phyloP scores from a whole-genome alignment of 2,329 filamentous ascomycete genomes.

The Aspergillus sp. region DNA sequence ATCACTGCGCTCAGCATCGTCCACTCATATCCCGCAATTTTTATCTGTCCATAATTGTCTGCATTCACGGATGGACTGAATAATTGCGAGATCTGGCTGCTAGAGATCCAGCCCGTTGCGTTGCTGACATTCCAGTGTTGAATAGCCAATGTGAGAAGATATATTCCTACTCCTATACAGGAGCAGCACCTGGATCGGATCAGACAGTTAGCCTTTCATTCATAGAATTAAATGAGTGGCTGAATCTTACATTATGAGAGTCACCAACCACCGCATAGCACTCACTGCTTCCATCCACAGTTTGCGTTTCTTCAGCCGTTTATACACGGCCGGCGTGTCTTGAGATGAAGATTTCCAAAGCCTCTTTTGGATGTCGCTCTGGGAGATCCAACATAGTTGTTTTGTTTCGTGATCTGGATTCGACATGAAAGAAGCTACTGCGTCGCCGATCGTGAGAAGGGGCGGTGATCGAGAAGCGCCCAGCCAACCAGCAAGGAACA shows the following conservation, averaged over 20 bases:
- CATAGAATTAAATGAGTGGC: too few relatives aligned
- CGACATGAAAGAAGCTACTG: conserved; percentile 17
- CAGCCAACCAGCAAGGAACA: conserved; percentile 1
- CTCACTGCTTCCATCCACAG: conserved; percentile 6
- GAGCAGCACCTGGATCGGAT: too few relatives aligned
- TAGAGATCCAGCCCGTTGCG: neutral
- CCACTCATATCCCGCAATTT: too few relatives aligned
- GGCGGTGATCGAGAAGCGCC: neutral
- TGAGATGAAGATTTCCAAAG: neutral
- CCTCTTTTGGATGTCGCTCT: neutral
- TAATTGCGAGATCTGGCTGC: too few relatives aligned
- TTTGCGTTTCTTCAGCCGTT: neutral
- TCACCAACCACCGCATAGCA: neutral
- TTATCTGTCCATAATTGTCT: too few relatives aligned
- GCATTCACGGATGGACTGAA: too few relatives aligned
- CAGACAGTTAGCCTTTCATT: too few relatives aligned
- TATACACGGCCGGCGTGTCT: neutral
- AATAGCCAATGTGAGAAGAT: too few relatives aligned
- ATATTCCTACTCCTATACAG: too few relatives aligned
- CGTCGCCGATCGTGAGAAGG: conserved; percentile 18
- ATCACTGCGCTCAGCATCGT: too few relatives aligned
- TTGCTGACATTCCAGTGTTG: too few relatives aligned
- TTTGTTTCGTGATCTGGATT: conserved; percentile 4
- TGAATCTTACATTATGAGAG: conserved; percentile 1
- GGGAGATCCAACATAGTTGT: conserved; percentile 1